phyloP scores from a whole-genome alignment of 441 rosid genomes.

The Hura crepitans region DNA sequence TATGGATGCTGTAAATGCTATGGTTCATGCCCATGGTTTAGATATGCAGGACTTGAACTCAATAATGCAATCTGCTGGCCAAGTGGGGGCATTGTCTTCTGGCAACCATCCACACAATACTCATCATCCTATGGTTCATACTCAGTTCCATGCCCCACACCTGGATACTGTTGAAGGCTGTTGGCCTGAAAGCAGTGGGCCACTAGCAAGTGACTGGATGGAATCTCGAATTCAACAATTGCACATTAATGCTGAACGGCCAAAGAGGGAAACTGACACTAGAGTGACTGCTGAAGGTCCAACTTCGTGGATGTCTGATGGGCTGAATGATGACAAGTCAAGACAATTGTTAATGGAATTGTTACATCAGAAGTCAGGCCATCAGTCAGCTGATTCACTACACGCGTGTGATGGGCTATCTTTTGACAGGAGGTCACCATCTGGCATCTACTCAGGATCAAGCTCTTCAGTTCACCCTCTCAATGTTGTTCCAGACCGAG shows the following conservation, averaged over 20 bases:
- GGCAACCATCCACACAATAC: slow-evolving; percentile 13
- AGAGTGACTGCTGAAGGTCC: slow-evolving; percentile 34
- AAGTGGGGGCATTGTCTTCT: slow-evolving; percentile 27
- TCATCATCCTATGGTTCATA: slow-evolving; percentile 24
- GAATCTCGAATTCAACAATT: slow-evolving; percentile 32
- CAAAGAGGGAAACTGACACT: slow-evolving; percentile 31
- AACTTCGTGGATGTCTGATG: slow-evolving; percentile 34
- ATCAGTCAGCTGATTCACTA: slow-evolving; percentile 26
- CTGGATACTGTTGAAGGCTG: slow-evolving; percentile 25
- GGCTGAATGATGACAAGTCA: slow-evolving; percentile 32
- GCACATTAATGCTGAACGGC: slow-evolving; percentile 28
- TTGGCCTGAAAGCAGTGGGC: slow-evolving; percentile 30
- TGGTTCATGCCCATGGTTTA: slow-evolving; percentile 32
- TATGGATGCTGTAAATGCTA: slow-evolving; percentile 32
- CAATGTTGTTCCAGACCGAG: slow-evolving; percentile 21
- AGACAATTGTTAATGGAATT: slow-evolving; percentile 39
- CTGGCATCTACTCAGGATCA: slow-evolving; percentile 29
- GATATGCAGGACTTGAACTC: slow-evolving; percentile 18
- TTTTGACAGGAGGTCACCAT: slow-evolving; percentile 22
- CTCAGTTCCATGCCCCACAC: slow-evolving; percentile 20
- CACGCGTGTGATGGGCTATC: slow-evolving; percentile 15
- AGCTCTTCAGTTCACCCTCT: slow-evolving; percentile 23
- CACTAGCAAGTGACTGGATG: slow-evolving; percentile 34
- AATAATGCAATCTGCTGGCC: slow-evolving; percentile 26
- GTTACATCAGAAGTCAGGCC: slow-evolving; percentile 32